Percentiles rank a stretch among this genome's conserved stretches.
Conservation (phyloP, 805 yeast species). For the Spathaspora boniae region DNA sequence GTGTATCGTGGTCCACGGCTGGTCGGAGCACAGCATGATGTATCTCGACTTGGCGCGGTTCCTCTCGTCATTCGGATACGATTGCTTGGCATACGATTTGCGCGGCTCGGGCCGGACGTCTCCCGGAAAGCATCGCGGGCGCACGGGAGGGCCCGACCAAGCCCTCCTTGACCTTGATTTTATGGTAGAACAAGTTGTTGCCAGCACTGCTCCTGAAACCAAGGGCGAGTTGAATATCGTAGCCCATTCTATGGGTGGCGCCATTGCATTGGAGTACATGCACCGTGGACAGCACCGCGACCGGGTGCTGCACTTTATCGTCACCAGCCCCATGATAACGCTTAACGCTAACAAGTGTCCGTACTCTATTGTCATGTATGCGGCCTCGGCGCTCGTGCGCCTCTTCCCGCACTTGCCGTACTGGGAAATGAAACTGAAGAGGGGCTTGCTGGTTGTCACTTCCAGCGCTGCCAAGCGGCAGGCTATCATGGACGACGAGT, state of each 20-base stretch:
- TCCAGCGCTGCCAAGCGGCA: constrained; percentile 7
- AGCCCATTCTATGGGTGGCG: constrained; percentile 15
- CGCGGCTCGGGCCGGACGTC: constrained; percentile 14
- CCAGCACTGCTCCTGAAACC: background rate
- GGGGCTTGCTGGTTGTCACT: constrained; percentile 1
- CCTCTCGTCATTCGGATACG: constrained; percentile 11
- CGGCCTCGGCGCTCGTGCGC: background rate
- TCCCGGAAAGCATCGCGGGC: constrained; percentile 9
- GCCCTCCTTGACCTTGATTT: constrained; percentile 8
- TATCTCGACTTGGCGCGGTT: constrained; percentile 11
- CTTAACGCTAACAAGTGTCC: background rate
- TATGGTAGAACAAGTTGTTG: constrained; percentile 10
- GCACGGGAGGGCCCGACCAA: constrained; percentile 6
- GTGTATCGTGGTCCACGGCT: constrained; percentile 13
- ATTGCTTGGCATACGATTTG: constrained; percentile 11
- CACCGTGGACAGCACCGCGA: constrained; percentile 9
- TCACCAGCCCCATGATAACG: constrained; percentile 9
- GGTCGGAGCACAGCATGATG: constrained; percentile 11
- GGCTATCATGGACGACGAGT: constrained; percentile 5
- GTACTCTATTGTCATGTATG: background rate
- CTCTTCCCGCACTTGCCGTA: constrained; percentile 2
- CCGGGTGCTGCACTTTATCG: constrained; percentile 1
- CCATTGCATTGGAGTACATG: constrained; percentile 9
- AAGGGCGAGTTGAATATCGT: constrained; percentile 2
- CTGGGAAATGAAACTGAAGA: background rate